These are phyloP conservation scores for Colletotrichum gloeosporioides DNA, from an alignment of 2,329 filamentous ascomycete genomes.

Conservation along the genomic window DNA sequence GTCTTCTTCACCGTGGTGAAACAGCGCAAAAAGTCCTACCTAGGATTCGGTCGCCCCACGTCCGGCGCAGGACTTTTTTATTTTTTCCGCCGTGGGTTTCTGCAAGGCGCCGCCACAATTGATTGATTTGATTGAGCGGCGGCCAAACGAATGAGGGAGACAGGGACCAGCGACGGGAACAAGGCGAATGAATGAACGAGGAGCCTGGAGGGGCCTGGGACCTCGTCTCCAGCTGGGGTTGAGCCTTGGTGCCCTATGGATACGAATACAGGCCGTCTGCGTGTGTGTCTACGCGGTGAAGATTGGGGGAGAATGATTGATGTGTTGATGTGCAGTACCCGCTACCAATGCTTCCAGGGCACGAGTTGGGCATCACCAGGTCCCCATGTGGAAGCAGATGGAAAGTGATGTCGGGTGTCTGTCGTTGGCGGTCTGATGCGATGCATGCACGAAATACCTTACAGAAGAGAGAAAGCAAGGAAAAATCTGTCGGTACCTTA, in stretches of 20 bases:
- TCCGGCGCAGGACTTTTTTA: slow-evolving; percentile 6
- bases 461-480: not conserved
- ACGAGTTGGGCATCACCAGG: not conserved
- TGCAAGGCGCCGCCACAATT: not conserved
- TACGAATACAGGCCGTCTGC: not conserved
- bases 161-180: not conserved
- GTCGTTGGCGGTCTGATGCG: not conserved
- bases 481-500: not conserved
- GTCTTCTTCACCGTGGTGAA: slow-evolving; percentile 19
- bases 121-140: not conserved
- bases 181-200: not conserved
- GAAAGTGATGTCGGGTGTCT: not conserved
- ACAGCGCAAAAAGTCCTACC: slow-evolving; percentile 18
- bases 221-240: not conserved
- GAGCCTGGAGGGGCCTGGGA: not conserved
- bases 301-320: not conserved
- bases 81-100: not conserved
- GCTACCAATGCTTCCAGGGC: not conserved
- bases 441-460: not conserved
- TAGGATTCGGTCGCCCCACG: slow-evolving; percentile 11
- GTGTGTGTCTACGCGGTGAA: not conserved
- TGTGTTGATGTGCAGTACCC: not conserved
- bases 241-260: not conserved
- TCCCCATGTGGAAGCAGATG: not conserved
- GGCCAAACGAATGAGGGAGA: not conserved